A percentile compares a stretch with the other conserved stretches of the same genome.
Conservation (phyloP, 176 grass and related monocot species). For the Melocanna baccifera region DNA sequence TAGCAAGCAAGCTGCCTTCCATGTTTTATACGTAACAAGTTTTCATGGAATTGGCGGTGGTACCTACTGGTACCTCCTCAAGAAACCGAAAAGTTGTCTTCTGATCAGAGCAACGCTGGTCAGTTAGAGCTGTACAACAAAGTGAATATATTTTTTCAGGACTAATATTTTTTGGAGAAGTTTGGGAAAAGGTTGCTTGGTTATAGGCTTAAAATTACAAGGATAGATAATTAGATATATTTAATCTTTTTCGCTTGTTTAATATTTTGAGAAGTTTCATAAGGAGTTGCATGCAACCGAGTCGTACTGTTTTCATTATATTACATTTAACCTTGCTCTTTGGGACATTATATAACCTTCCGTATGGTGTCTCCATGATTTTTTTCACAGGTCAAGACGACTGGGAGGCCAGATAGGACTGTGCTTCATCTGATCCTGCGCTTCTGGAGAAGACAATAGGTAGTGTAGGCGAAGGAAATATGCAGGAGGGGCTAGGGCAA, state of each 20-base stretch:
- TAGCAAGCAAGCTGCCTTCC: not conserved
- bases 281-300: not conserved
- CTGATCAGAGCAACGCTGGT: not conserved
- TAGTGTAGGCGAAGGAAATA: not conserved
- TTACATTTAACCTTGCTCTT: not conserved
- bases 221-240: not conserved
- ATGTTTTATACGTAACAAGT: not conserved
- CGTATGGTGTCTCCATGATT: conserved; percentile 9
- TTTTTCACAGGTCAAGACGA: conserved; percentile 12
- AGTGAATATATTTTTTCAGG: not conserved
- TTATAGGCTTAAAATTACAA: not conserved
- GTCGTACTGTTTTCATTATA: not conserved
- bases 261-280: conserved; percentile 2
- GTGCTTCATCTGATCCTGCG: not conserved
- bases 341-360: conserved; percentile 17
- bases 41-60: not conserved
- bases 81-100: not conserved
- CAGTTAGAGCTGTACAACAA: not conserved
- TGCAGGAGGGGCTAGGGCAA: conserved; percentile 9
- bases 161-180: not conserved
- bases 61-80: not conserved
- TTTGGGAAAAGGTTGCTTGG: not conserved
- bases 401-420: conserved; percentile 2
- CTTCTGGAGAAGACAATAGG: not conserved
- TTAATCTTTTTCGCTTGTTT: conserved; percentile 9